These are phyloP conservation scores for Porpolomopsis calyptriformis DNA, from an alignment of 768 basidiomycete genomes.

Conservation along the genomic window DNA sequence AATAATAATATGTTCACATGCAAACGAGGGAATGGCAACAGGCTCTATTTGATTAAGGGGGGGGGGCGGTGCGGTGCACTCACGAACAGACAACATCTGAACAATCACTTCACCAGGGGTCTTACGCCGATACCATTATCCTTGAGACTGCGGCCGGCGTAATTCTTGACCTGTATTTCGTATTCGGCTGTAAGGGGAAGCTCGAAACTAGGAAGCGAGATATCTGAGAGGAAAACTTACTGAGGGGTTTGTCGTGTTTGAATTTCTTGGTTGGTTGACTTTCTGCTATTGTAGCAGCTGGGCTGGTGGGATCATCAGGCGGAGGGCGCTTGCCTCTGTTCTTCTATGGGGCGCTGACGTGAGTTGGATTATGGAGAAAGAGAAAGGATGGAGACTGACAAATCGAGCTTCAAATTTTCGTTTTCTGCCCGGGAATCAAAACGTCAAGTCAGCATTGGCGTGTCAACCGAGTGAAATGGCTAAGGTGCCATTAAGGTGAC, in stretches of 20 bases:
- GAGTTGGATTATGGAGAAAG: neutral
- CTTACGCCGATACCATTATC: slow-evolving; percentile 33
- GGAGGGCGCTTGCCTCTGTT: slow-evolving; percentile 46
- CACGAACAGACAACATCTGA: slow-evolving; percentile 5
- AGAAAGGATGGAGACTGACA: slow-evolving; percentile 28
- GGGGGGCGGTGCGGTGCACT: too few species aligned
- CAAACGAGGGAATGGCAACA: too few species aligned
- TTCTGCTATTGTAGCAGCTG: slow-evolving; percentile 20
- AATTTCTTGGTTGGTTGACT: slow-evolving; percentile 29
- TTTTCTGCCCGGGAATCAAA: slow-evolving; percentile 31
- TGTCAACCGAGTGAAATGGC: slow-evolving; percentile 3
- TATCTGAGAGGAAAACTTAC: slow-evolving; percentile 18
- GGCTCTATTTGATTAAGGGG: too few species aligned
- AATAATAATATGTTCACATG: too few species aligned
- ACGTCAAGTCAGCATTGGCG: neutral
- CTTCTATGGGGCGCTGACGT: slow-evolving; percentile 29
- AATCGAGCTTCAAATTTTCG: slow-evolving; percentile 51
- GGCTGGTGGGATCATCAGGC: slow-evolving; percentile 28
- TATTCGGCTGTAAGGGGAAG: slow-evolving; percentile 24
- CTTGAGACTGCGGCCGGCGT: slow-evolving; percentile 30
- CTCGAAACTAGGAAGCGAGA: neutral
- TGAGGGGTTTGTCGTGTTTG: slow-evolving; percentile 22
- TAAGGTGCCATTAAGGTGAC: slow-evolving; percentile 21
- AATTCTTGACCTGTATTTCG: slow-evolving; percentile 31
- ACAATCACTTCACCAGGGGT: slow-evolving; percentile 31